Base-by-base conservation (phyloP, 305 asterid genomes). In the Euphrasia arctica region DNA sequence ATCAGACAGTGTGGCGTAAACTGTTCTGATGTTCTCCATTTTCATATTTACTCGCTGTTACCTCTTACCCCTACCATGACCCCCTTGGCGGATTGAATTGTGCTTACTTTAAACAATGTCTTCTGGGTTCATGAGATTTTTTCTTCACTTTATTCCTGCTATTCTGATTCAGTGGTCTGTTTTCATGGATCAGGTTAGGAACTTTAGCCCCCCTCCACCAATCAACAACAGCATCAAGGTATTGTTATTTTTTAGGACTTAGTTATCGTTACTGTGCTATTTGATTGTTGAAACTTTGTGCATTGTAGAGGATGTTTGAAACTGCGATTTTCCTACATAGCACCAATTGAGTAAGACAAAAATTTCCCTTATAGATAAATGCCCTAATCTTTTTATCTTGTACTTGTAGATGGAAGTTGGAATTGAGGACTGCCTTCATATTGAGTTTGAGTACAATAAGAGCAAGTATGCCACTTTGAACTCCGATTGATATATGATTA, bases 381-480 rank as follows among this genome's bases (percentile, higher is more conserved):
- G 64, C 42, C 9, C 39, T 62, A 32, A 69, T 34, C 4, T 67
- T 63, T 31, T 31, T 48, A 54, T 64, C 49, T 65, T 68, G 28
- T 54, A 63, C 68, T 67, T 78, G 85, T 78, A 93, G 99, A 93
- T 93, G 99, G 99, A 93, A 75, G 99, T 93, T 58, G 99, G 99
- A 55, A 93, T 93, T 39, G 99, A 93, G 71, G 99, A 90, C 80
- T 93, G 99, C 79, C 99, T 93, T 70, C 99, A 93, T 70, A 93
- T 93, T 36, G 99, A 93, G 83, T 93, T 93, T 58, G 97, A 90
- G 82, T 93, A 93, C 88, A 90, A 90, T 65, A 90, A 88, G 83
- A 86, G 95, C 97, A 93, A 93, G 97, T 90, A 78, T 72, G 96
- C 78, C 62, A 54, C 63, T 18, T 60, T 31, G 34, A 7, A 36